Base-by-base conservation (phyloP, 2,329 filamentous ascomycete genomes). In the Aureobasidium sp. region DNA sequence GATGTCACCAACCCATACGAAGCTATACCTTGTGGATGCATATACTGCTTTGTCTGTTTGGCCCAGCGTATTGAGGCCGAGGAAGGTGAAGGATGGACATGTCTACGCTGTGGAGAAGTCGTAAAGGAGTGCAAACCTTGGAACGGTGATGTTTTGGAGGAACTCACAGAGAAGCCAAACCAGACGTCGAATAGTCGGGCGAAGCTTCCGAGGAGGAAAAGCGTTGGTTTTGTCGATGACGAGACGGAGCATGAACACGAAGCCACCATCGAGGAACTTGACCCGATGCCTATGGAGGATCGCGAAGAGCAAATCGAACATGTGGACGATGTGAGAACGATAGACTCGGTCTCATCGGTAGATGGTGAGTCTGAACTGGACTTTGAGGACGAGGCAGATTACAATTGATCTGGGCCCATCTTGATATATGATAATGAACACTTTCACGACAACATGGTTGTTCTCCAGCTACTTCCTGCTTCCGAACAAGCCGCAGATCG, bases 1-100 rank as follows among this genome's bases (percentile, higher is more conserved):
- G 94, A 97, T 69, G 87, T 97, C 64, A 97, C 93, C 5, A 99
- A 97, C 72, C 92, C 94, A 0, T 99, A 99, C 72, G 91, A 96
- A 75, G 85, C 91, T 0, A 84, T 92, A 2, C 87, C 91, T 0
- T 99, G 94, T 69, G 89, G 89, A 0, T 96, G 92, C 73, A 81
- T 97, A 63, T 99, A 97, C 76, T 99, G 94, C 75, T 99, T 95
- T 71, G 90, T 96, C 21, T 99, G 94, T 70, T 76, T 97, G n/a
- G 91, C 92, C 3, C 90, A 91, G 62, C 85, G 90, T 63, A 81
- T 99, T 47, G 93, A 97, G 74, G 85, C 87, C 5, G 93, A 97
- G 74, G 93, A 97, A 72, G 94, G 93, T 36, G 91, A 97, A 70
- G 93, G 93, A 2, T 97, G 92, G 91, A 83, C 85, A 11, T 99